A percentile compares a stretch with the other conserved stretches of the same genome.
Evolutionary conservation across 108 stramenopile species (phyloP).

Genomic region (Stephanodiscus minutulus): DNA sequence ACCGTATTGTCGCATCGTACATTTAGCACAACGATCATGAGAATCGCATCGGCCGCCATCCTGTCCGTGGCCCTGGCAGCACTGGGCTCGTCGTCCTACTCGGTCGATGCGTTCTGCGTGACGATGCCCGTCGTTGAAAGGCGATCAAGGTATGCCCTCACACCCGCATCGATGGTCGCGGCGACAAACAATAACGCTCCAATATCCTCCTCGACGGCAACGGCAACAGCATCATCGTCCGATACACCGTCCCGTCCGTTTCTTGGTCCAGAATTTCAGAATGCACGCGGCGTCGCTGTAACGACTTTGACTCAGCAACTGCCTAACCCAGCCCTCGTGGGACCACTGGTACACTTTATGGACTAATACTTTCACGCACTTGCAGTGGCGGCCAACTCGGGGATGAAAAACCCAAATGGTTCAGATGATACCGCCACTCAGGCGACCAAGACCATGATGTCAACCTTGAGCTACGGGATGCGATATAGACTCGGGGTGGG

Average conservation of each 20-base stretch:
- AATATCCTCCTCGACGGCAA: no score
- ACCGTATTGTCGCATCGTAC: no score
- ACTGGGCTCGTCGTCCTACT: background rate
- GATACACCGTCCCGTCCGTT: background rate
- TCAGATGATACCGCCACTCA: slow-evolving; percentile 23
- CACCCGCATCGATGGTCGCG: no score
- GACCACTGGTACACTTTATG: slow-evolving; percentile 67
- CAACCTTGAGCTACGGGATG: slow-evolving; percentile 62
- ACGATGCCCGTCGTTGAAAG: no score
- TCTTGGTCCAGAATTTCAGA: slow-evolving; percentile 55
- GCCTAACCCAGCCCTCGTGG: slow-evolving; percentile 30
- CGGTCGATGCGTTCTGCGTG: slow-evolving; percentile 1
- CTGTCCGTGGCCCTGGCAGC: background rate
- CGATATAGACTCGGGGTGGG: slow-evolving; percentile 70
- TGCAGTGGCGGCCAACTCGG: slow-evolving; percentile 33
- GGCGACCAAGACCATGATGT: slow-evolving; percentile 59
- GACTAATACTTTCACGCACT: slow-evolving; percentile 74
- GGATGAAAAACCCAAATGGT: slow-evolving; percentile 34
- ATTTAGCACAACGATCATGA: no score
- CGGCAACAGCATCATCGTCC: background rate
- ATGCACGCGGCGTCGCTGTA: slow-evolving; percentile 47
- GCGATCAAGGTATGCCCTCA: no score
- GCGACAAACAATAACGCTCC: no score
- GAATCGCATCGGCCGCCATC: background rate
- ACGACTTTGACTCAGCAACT: slow-evolving; percentile 29